Conservation (phyloP, 2,329 filamentous ascomycete genomes). For the Penicillium sp. region DNA sequence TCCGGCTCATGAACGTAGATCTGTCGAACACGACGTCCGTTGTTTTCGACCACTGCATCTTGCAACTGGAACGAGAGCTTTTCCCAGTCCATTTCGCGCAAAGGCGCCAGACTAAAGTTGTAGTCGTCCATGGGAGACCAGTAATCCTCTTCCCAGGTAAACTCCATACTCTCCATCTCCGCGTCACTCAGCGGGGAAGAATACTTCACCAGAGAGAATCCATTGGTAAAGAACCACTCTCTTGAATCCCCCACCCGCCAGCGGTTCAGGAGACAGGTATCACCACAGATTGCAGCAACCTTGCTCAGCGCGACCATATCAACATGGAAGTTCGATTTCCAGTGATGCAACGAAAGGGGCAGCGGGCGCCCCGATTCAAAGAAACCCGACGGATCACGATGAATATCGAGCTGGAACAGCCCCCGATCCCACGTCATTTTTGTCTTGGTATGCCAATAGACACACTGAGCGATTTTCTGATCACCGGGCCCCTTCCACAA, state of each 20-base stretch:
- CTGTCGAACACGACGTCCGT: conserved; percentile 50
- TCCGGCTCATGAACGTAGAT: conserved; percentile 50
- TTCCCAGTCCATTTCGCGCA: conserved; percentile 41
- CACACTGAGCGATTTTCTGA: conserved; percentile 58
- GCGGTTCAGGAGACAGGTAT: conserved; percentile 57
- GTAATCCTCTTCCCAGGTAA: conserved; percentile 54
- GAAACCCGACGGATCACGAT: conserved; percentile 57
- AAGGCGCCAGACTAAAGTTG: conserved; percentile 56
- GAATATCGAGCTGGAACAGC: conserved; percentile 60
- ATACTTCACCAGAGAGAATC: conserved; percentile 59
- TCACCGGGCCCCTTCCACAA: conserved; percentile 51
- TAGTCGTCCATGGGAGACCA: conserved; percentile 44
- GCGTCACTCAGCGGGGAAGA: conserved; percentile 45
- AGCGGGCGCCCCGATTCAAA: conserved; percentile 57
- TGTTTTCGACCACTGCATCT: conserved; percentile 43
- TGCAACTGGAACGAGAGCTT: conserved; percentile 57
- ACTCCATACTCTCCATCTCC: conserved; percentile 50
- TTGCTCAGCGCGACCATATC: conserved; percentile 52
- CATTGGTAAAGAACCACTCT: conserved; percentile 55
- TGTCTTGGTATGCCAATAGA: conserved; percentile 55
- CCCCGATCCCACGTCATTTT: conserved; percentile 56
- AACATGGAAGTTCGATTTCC: conserved; percentile 56
- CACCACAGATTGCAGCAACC: conserved; percentile 54
- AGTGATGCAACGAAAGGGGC: conserved; percentile 60
- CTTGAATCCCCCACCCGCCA: conserved; percentile 44